Base-by-base conservation (phyloP, 2,329 filamentous ascomycete genomes). In the Blastomyces gilchristii region DNA sequence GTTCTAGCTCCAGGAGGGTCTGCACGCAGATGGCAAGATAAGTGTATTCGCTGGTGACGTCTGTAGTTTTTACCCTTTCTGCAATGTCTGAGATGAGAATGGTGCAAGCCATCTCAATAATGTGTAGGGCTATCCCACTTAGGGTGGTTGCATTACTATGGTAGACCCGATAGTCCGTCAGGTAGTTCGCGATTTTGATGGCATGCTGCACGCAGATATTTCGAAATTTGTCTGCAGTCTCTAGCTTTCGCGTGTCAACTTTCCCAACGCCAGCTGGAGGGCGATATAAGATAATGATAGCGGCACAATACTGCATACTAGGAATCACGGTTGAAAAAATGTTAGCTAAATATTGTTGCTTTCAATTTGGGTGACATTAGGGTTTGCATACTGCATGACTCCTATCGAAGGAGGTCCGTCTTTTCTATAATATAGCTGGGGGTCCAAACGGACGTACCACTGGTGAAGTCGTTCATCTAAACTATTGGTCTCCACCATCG, bases 1-100 rank as follows among this genome's bases (percentile, higher is more conserved):
- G 62, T 58, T 67, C 66, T 22, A 67, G 58, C 39, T 67, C 66
- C 14, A 62, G 39, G 25, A 67, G 65, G 11, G 66, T 65, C 14
- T 63, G 61, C 18, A 67, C 64, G 62, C 66, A 67, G n/a, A 60
- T 34, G 45, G 64, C 65, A 43, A 67, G 31, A 28, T 60, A 63
- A 7, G 61, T 60, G 58, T 66, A 63, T 43, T 67, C 59, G 16
- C 31, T 34, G 43, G 61, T 60, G 11, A 63, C 59, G 28, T 66
- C 62, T 3, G 49, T 59, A 16, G 54, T 43, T 28, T 65, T 58
- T 22, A 57, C 45, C 28, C 60, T 41, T 49, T 67, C 66, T 2
- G 64, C 52, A 22, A 67, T 65, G 34, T 63, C 58, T 11, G 66
- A 65, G 5, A 67, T 63, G 34, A 67, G 57, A 3, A 63, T 65